These are phyloP conservation scores for Cladophialophora yegresii DNA, from an alignment of 2,329 filamentous ascomycete genomes.

Conservation along the genomic window DNA sequence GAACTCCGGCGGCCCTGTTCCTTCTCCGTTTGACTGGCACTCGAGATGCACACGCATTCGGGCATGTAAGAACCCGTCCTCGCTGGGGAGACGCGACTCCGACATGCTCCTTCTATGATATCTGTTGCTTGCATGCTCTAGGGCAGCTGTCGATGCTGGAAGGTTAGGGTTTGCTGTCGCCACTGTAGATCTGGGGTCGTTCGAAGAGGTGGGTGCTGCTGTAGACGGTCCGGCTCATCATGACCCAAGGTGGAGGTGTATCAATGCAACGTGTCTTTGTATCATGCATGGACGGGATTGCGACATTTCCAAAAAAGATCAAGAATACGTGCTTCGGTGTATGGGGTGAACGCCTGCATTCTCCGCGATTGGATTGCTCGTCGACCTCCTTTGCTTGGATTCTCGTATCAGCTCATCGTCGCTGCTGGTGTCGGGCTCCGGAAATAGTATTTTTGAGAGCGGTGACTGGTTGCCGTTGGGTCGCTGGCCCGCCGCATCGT, in stretches of 20 bases:
- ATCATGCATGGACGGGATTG: no score
- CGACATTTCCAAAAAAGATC: not conserved
- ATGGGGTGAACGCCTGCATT: not conserved
- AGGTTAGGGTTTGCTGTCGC: not conserved
- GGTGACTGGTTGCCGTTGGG: not conserved
- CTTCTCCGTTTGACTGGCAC: not conserved
- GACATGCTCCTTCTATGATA: not conserved
- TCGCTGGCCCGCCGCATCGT: no score
- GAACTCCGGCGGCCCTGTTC: not conserved
- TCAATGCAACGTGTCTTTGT: not conserved
- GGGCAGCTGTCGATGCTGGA: not conserved
- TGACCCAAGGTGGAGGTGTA: not conserved
- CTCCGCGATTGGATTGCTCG: not conserved
- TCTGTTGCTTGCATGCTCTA: not conserved
- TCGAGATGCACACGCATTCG: not conserved
- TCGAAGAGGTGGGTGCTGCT: not conserved
- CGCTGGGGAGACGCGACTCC: not conserved
- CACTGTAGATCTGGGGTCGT: not conserved
- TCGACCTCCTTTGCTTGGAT: not conserved
- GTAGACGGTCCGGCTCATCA: not conserved
- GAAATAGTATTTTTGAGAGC: not conserved
- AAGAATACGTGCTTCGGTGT: not conserved
- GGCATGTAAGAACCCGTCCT: not conserved
- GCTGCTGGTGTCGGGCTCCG: not conserved
- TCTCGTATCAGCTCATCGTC: not conserved